Base-by-base conservation (phyloP, 1,284 basidiomycete species). In the Sanghuangporus sanghuang region DNA sequence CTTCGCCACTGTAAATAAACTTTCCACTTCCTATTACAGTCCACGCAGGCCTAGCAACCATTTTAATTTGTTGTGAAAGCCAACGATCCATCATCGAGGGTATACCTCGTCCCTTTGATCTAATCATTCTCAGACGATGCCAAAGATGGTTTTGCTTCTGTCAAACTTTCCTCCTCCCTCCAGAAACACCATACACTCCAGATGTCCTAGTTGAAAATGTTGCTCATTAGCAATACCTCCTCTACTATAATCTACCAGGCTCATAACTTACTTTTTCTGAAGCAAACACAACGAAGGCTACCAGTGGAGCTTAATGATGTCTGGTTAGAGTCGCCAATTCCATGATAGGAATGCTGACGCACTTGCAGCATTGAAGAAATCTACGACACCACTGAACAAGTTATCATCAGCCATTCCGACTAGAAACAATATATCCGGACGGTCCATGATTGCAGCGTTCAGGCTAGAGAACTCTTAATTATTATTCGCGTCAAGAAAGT, bases 341-440 rank as follows among this genome's bases (percentile, higher is more conserved):
- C 38, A 7, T 35, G 23, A 4, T 7, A 18, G 18, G 8, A 32
- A 6, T 23, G 27, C 11, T n/a, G 14, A 40, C 64, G 32, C 21
- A 65, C 64, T 65, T 6, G 64, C 40, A 6, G 64, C 64, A 36
- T 65, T 60, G 21, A 65, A 32, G 38, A 23, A 62, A 38, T 65
- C 64, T 11, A 65, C 62, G 38, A 65, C 64, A 7, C 64, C 64
- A 50, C 62, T 62, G 48, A 53, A 62, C 14, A 65, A 32, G 40
- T 65, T 65, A 54, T 62, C 40, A 32, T 44, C 44, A 8, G 64
- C 16, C n/a, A 65, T 58, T 8, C 64, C 64, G 18, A 62, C 61
- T 14, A 65, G 61, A n/a, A 65, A 36, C n/a, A 65, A 11, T 48
- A 62, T 61, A n/a, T 65, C 61, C 2, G 64, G 64, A 36, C 59